Percentiles rank a stretch among this genome's conserved stretches.
phyloP scores from a whole-genome alignment of 75 land plant genomes.

The Sequoia sempervirens region DNA sequence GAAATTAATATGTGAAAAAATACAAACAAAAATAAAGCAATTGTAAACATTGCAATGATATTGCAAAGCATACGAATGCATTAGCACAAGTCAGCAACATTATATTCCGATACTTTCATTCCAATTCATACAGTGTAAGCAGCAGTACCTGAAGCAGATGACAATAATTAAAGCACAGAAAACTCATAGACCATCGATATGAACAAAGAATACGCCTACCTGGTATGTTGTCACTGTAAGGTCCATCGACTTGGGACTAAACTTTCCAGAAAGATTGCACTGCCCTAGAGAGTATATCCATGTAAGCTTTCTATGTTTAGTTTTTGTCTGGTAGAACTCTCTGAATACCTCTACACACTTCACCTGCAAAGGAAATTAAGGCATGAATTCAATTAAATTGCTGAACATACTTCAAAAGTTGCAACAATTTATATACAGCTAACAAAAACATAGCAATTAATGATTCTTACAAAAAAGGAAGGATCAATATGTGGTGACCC shows the following conservation, averaged over 20 bases:
- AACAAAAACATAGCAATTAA: background rate
- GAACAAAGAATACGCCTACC: slow-evolving; percentile 27
- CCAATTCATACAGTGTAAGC: background rate
- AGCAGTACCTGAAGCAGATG: background rate
- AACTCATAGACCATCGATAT: too few relatives aligned
- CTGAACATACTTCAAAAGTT: background rate
- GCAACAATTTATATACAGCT: background rate
- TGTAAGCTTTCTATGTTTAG: slow-evolving; percentile 91
- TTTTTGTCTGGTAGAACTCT: slow-evolving; percentile 89
- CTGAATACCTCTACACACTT: slow-evolving; percentile 90
- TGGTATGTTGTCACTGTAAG: slow-evolving; percentile 89
- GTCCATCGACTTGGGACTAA: slow-evolving; percentile 75
- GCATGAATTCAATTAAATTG: background rate
- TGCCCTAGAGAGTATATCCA: slow-evolving; percentile 98
- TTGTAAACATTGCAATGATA: background rate
- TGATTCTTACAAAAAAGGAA: background rate
- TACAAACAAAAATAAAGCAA: background rate
- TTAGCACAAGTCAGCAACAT: background rate
- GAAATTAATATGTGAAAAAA: background rate
- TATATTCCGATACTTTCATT: background rate
- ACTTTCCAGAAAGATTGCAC: slow-evolving; percentile 79
- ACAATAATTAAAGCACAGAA: background rate
- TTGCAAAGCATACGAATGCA: background rate
- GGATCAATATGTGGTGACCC: background rate
- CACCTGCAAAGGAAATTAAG: slow-evolving; percentile 37